These are phyloP conservation scores for Linum trigynum DNA, from an alignment of 345 rosid genomes.

Conservation along the genomic window DNA sequence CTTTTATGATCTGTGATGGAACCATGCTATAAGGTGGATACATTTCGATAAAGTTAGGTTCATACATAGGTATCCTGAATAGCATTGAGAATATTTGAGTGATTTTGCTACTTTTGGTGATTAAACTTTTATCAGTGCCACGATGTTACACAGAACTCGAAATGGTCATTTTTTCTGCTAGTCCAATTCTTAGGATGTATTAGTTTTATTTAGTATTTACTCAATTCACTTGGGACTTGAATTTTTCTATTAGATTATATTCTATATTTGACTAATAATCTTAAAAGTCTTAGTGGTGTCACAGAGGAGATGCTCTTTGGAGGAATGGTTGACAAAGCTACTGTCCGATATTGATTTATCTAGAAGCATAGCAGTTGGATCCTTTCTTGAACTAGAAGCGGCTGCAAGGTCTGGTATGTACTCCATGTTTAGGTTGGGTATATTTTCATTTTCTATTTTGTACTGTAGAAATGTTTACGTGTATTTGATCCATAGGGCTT, in stretches of 20 bases:
- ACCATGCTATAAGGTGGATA: too few relatives aligned
- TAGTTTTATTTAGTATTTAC: neutral
- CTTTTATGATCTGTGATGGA: too few relatives aligned
- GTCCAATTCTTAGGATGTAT: too few relatives aligned
- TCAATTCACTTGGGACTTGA: neutral
- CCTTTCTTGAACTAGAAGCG: slow-evolving; percentile 98
- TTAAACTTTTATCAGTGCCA: too few relatives aligned
- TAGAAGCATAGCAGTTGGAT: slow-evolving; percentile 76
- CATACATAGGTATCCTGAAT: too few relatives aligned
- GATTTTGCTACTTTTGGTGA: too few relatives aligned
- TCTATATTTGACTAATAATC: slow-evolving; percentile 21
- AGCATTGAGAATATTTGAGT: too few relatives aligned
- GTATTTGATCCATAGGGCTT: neutral
- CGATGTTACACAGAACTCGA: too few relatives aligned
- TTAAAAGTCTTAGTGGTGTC: slow-evolving; percentile 41
- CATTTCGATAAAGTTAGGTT: too few relatives aligned
- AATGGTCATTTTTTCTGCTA: too few relatives aligned
- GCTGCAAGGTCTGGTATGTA: slow-evolving; percentile 92
- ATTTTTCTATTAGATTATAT: neutral
- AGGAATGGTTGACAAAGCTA: slow-evolving; percentile 94
- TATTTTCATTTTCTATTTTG: slow-evolving; percentile 1
- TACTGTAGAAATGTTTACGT: slow-evolving; percentile 2
- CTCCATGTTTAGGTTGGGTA: slow-evolving; percentile 16
- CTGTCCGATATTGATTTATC: slow-evolving; percentile 91
- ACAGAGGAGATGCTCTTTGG: slow-evolving; percentile 93